phyloP scores from a whole-genome alignment of 345 rosid genomes.

The Excoecaria agallocha region DNA sequence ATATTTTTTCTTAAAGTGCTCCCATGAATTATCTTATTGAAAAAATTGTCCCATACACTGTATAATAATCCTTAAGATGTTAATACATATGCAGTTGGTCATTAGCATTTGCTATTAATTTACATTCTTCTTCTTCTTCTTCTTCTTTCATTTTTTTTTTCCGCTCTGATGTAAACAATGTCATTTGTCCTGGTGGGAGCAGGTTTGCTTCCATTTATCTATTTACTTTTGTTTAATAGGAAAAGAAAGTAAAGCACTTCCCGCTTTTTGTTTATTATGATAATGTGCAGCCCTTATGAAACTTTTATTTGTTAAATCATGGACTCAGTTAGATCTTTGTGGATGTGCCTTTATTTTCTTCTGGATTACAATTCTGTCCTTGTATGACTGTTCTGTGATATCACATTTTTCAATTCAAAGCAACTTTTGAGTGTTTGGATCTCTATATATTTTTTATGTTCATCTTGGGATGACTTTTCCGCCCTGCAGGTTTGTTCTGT shows the following conservation, averaged over 20 bases:
- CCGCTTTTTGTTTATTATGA: background rate
- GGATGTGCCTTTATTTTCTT: background rate
- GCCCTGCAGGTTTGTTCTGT: constrained; percentile 73
- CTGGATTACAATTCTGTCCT: background rate
- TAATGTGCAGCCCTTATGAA: background rate
- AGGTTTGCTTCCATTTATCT: background rate
- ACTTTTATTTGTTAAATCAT: background rate
- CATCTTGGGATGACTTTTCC: constrained; percentile 18
- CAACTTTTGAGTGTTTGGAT: background rate
- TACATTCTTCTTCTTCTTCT: background rate
- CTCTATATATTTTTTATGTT: background rate
- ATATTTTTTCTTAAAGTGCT: background rate
- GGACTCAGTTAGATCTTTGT: background rate
- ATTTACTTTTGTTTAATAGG: background rate
- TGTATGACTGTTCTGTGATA: background rate
- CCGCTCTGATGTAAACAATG: background rate
- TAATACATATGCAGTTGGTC: background rate
- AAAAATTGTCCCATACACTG: background rate
- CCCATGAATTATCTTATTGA: background rate
- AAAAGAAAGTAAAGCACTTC: background rate
- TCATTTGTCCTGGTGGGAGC: background rate
- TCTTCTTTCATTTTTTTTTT: background rate
- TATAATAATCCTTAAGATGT: background rate
- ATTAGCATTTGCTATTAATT: background rate
- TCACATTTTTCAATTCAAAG: background rate